Conservation (phyloP, 2,329 filamentous ascomycete species). For the Fusarium setosum region DNA sequence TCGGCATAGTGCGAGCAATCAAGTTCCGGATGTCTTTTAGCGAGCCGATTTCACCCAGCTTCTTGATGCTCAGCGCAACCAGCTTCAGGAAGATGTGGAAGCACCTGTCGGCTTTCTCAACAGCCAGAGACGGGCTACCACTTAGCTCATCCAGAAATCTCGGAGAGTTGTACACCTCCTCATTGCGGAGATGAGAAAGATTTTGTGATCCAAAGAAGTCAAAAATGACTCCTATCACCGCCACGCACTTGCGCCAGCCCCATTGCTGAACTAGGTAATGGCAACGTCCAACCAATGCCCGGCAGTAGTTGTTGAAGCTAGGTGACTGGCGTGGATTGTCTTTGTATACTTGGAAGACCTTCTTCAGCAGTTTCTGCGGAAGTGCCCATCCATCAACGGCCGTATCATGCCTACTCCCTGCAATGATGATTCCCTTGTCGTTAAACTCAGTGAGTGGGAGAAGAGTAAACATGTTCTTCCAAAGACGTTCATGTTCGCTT, state of each 20-base stretch:
- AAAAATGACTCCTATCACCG: slow-evolving; percentile 70
- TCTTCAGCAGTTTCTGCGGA: slow-evolving; percentile 66
- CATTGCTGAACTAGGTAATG: slow-evolving; percentile 73
- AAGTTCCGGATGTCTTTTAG: slow-evolving; percentile 71
- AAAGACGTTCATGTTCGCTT: slow-evolving; percentile 64
- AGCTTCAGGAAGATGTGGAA: slow-evolving; percentile 77
- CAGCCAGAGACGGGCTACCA: slow-evolving; percentile 56
- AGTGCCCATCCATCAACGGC: slow-evolving; percentile 68
- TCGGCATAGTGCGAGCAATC: slow-evolving; percentile 71
- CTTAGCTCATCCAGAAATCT: slow-evolving; percentile 69
- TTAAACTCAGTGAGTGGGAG: slow-evolving; percentile 72
- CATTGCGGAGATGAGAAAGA: slow-evolving; percentile 72
- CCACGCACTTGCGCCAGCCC: slow-evolving; percentile 71
- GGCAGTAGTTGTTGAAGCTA: slow-evolving; percentile 75
- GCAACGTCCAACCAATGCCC: slow-evolving; percentile 68
- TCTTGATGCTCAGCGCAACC: slow-evolving; percentile 66
- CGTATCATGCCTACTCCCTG: slow-evolving; percentile 45
- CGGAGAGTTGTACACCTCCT: slow-evolving; percentile 71
- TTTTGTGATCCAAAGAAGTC: slow-evolving; percentile 75
- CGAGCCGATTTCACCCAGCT: slow-evolving; percentile 59
- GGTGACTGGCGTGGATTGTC: slow-evolving; percentile 65
- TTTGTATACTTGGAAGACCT: slow-evolving; percentile 69
- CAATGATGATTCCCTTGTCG: slow-evolving; percentile 59
- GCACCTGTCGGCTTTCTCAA: slow-evolving; percentile 68
- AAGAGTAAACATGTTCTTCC: slow-evolving; percentile 69